Percentiles rank a stretch among this genome's conserved stretches.
Evolutionary conservation across 1,139 yeast species (phyloP).

Genomic region (Saccharomycopsis phalli): DNA sequence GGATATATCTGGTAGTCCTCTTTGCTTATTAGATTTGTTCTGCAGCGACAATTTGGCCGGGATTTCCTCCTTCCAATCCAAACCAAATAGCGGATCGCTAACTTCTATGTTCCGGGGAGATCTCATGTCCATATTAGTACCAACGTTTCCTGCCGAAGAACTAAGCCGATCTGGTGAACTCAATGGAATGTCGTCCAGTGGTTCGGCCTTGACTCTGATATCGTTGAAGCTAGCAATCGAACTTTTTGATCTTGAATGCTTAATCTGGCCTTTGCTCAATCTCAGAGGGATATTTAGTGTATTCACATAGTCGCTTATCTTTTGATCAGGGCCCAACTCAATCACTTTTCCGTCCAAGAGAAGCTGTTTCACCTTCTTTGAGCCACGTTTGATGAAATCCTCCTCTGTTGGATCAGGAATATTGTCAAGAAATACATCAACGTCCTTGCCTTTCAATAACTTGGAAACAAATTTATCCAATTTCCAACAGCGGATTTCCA

Average conservation of each 20-base stretch:
- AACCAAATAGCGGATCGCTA: slow-evolving; percentile 39
- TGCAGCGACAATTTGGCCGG: slow-evolving; percentile 23
- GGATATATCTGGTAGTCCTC: slow-evolving; percentile 22
- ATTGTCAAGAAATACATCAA: slow-evolving; percentile 30
- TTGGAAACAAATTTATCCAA: slow-evolving; percentile 45
- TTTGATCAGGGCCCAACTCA: slow-evolving; percentile 5
- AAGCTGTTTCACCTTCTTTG: slow-evolving; percentile 13
- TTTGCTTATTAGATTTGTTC: background rate
- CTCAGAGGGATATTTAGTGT: slow-evolving; percentile 10
- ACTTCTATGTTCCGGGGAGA: slow-evolving; percentile 25
- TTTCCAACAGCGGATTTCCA: slow-evolving; percentile 53
- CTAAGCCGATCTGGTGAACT: too few species aligned
- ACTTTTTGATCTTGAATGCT: background rate
- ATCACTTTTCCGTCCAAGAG: slow-evolving; percentile 15
- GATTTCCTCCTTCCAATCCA: slow-evolving; percentile 49
- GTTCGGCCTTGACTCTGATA: background rate
- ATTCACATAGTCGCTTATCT: slow-evolving; percentile 6
- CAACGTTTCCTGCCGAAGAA: slow-evolving; percentile 4
- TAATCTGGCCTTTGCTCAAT: slow-evolving; percentile 5
- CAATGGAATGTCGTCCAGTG: background rate
- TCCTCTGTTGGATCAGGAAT: slow-evolving; percentile 16
- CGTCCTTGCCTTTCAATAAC: slow-evolving; percentile 35
- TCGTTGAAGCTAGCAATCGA: background rate
- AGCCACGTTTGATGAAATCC: slow-evolving; percentile 8
- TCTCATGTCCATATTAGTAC: slow-evolving; percentile 10